These are phyloP conservation scores for Juncus effusus DNA, from an alignment of 176 grass and related monocot species.

Conservation along the genomic window DNA sequence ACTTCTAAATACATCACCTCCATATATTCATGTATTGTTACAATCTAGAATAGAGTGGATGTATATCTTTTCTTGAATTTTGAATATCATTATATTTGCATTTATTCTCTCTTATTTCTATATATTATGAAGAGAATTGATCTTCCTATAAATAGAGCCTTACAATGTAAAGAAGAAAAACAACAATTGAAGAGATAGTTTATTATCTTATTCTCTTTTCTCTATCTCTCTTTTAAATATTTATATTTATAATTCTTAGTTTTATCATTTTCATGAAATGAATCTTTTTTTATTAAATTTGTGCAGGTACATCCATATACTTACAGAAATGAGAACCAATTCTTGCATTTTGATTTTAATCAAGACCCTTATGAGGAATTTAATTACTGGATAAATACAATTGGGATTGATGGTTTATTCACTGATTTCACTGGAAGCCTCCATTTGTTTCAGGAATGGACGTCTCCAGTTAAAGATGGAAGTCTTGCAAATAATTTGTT, in stretches of 20 bases:
- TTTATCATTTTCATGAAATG: neutral
- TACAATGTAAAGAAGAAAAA: too few species aligned
- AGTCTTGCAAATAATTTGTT: conserved; percentile 40
- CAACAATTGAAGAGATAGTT: too few species aligned
- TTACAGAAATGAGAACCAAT: conserved; percentile 86
- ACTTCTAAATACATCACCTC: too few species aligned
- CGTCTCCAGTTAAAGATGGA: conserved; percentile 31
- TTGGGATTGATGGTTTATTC: conserved; percentile 85
- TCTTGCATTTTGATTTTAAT: conserved; percentile 82
- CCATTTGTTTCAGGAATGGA: conserved; percentile 62
- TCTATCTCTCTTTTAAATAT: too few species aligned
- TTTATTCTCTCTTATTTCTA: too few species aligned
- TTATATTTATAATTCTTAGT: neutral
- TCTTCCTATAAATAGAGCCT: too few species aligned
- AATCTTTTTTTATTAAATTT: neutral
- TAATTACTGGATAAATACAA: conserved; percentile 69
- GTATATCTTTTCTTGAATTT: too few species aligned
- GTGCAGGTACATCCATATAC: conserved; percentile 88
- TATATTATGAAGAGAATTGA: too few species aligned
- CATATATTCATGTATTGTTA: too few species aligned
- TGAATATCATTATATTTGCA: too few species aligned
- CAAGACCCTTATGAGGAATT: conserved; percentile 79
- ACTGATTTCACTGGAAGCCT: conserved; percentile 87
- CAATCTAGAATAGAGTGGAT: too few species aligned
- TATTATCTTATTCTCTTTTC: too few species aligned